Base-by-base conservation (phyloP, 345 rosid species). In the Brassica cretica region DNA sequence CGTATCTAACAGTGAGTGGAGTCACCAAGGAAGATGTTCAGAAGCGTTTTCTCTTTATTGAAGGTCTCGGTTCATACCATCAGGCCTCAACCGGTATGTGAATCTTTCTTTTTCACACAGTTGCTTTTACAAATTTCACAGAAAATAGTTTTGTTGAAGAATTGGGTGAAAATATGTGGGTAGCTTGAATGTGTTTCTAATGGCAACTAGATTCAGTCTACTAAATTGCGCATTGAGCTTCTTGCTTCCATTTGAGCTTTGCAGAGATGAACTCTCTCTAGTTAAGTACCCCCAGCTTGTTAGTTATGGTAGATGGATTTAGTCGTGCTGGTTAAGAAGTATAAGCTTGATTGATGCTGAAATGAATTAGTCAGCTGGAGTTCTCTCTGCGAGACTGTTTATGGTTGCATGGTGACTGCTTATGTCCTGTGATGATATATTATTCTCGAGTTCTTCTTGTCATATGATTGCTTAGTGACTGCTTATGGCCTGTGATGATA, bases 81-180 rank as follows among this genome's bases (percentile, higher is more conserved):
- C 88, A 87, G 66, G 98, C 85, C 33, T 94, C 98, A 33, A 87
- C 97, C 5, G 98, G 98, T 94, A 69, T 64, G 89, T 78, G 71
- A 33, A 62, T 15, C 64, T 25, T 25, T 67, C 18, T 21, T 8
- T 8, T 66, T 56, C 6, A 39, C 25, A 33, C 55, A 76, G 33
- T 12, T 27, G 64, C 55, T 39, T 39, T 61, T 76, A 1, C 0
- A 14, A 66, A 63, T 67, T 39, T 66, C 21, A 19, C 30, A 62
- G 18, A 5, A 11, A 24, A 2, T 8, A 19, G n/a, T 71, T 63
- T 65, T 18, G 6, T 18, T 12, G 55, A 14, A 61, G 3, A 46
- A 46, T 46, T 46, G 16, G 14, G 11, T 71, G 44, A 18, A 68
- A 46, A 27, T 55, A 32, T 46, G 24, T 59, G 32, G 32, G 5